Conservation (phyloP, 495 filamentous ascomycete species). For the Aspergillus sparsus region DNA sequence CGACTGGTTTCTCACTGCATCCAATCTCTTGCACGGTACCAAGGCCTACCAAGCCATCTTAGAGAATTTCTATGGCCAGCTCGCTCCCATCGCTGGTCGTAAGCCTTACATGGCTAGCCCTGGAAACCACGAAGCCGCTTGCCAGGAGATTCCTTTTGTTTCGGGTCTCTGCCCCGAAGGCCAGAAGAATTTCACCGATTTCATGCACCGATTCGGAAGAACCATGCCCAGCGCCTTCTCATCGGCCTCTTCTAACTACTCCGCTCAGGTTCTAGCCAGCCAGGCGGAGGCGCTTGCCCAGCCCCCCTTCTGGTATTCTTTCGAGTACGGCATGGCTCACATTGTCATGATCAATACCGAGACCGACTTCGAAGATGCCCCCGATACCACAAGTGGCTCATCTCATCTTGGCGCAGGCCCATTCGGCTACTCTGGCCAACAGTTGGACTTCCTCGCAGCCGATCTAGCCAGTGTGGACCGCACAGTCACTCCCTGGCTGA, state of each 20-base stretch:
- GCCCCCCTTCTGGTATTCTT: conserved; percentile 66
- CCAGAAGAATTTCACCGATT: conserved; percentile 63
- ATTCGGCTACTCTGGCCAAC: conserved; percentile 45
- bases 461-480: conserved; percentile 55
- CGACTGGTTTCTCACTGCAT: conserved; percentile 46
- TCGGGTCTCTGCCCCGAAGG: conserved; percentile 52
- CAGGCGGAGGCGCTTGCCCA: conserved; percentile 51
- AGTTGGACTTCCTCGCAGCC: conserved; percentile 44
- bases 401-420: conserved; percentile 51
- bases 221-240: conserved; percentile 52
- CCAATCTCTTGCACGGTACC: conserved; percentile 41
- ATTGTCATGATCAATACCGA: conserved; percentile 59
- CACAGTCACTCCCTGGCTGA: conserved; percentile 55
- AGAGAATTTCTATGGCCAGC: conserved; percentile 56
- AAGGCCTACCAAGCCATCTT: conserved; percentile 55
- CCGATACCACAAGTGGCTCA: conserved; percentile 47
- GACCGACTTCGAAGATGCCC: conserved; percentile 51
- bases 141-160: conserved; percentile 44
- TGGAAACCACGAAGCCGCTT: conserved; percentile 59
- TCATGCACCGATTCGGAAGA: conserved; percentile 54
- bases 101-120: conserved; percentile 58
- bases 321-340: conserved; percentile 63
- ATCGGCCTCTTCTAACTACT: conserved; percentile 48
- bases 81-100: conserved; percentile 43
- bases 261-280: conserved; percentile 47